Base-by-base conservation (phyloP, 2,329 filamentous ascomycete species). In the Aspergillus tubingensis region DNA sequence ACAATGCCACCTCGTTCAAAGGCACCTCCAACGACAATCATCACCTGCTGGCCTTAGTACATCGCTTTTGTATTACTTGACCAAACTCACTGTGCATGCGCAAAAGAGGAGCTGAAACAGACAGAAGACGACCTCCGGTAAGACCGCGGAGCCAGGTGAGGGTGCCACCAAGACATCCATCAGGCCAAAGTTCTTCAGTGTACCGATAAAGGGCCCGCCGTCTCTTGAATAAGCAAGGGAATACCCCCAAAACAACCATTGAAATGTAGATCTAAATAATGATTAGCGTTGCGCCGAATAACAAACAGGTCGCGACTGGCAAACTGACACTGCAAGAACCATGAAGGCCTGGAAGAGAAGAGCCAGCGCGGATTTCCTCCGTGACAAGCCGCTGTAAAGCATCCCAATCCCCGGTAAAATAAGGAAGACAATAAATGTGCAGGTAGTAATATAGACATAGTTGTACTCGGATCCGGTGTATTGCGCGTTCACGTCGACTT, bases 371-470 rank as follows among this genome's bases (percentile, higher is more conserved):
- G 85, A 87, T 75, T 88, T 89, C 64, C 86, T 79, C 36, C 85
- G 81, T 5, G 86, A 82, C 27, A 89, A 80, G 57, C 87, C 87
- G 59, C 85, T 83, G 73, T 89, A 89, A 1, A 89, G 76, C 7
- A 89, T 79, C 51, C 86, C 86, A 65, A 89, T 86, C 19, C 86
- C 87, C 0, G 87, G 87, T 59, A 88, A 86, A 70, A 89, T 89
- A 54, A 88, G 74, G 82, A 85, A 89, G 57, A 88, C 86, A 57
- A 89, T 79, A 72, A 84, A 86, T 13, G 77, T 79, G 70, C 85
- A 87, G 66, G 86, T 78, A 7, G 72, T 63, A 57, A 85, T 79
- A 68, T 87, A 89, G 41, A 81, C 80, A 71, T 88, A 87, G 68
- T 88, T 82, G 74, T 80, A 87, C 70, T 88, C 85, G 58, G 82